phyloP scores from a whole-genome alignment of 257 asterid genomes.

The Nicotiana undulata region DNA sequence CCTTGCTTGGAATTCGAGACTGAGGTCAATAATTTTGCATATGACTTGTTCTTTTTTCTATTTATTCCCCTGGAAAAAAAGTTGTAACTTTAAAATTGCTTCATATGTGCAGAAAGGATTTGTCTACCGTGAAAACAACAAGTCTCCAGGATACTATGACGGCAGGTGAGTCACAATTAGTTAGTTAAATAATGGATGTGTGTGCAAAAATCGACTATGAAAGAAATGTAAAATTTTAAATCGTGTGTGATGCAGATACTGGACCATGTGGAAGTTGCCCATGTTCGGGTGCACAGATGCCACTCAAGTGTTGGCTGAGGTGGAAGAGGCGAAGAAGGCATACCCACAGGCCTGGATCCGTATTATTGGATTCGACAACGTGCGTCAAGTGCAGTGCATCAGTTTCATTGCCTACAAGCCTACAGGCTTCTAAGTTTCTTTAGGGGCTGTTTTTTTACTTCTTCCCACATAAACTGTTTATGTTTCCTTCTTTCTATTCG shows the following conservation, averaged over 20 bases:
- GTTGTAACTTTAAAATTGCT: too few relatives aligned
- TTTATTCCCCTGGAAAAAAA: too few relatives aligned
- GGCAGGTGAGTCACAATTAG: constrained; percentile 13
- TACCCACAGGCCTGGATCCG: constrained; percentile 27
- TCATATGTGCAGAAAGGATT: constrained; percentile 18
- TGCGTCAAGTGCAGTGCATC: constrained; percentile 35
- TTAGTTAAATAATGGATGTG: too few relatives aligned
- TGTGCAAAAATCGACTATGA: too few relatives aligned
- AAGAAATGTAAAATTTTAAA: too few relatives aligned
- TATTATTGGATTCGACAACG: constrained; percentile 46
- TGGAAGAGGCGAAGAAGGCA: constrained; percentile 22
- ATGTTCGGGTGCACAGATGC: constrained; percentile 55
- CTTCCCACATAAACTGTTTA: neutral
- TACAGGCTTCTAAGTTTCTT: neutral
- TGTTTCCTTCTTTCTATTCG: neutral
- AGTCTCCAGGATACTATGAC: constrained; percentile 40
- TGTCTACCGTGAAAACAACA: constrained; percentile 27
- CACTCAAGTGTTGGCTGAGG: constrained; percentile 32
- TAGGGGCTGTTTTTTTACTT: neutral
- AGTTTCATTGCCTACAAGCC: constrained; percentile 33
- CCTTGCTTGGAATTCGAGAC: constrained; percentile 53
- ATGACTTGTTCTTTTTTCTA: too few relatives aligned
- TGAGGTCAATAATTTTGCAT: constrained; percentile 11
- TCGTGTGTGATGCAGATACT: neutral
- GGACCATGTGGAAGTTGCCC: constrained; percentile 64